Conservation (phyloP, 176 grass and related monocot genomes). For the Eragrostis curvula region DNA sequence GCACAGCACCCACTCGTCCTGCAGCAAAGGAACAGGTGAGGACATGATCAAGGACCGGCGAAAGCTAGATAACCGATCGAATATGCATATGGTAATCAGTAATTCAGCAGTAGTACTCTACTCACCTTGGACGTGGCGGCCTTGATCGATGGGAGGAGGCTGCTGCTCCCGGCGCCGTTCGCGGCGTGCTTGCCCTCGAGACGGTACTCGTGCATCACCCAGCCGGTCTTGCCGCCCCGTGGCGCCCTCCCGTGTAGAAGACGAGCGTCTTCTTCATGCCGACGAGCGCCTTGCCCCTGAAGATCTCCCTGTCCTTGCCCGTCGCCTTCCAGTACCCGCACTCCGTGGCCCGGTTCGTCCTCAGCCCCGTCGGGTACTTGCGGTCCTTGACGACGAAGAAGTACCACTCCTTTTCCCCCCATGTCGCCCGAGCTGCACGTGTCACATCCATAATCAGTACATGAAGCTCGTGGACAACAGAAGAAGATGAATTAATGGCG, state of each 20-base stretch:
- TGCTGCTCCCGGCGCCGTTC: background rate
- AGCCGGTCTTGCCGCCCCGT: constrained; percentile 79
- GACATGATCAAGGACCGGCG: background rate
- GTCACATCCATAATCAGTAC: background rate
- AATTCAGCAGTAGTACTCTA: background rate
- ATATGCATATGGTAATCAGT: background rate
- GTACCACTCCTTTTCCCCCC: constrained; percentile 71
- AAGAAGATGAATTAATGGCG: too few species aligned
- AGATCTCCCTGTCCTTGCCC: constrained; percentile 67
- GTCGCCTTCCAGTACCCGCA: constrained; percentile 78
- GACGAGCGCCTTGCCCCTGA: constrained; percentile 54
- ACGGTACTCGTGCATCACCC: constrained; percentile 97
- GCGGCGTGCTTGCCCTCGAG: constrained; percentile 54
- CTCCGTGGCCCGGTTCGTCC: constrained; percentile 66
- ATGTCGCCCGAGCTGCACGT: constrained; percentile 51
- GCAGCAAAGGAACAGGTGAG: background rate
- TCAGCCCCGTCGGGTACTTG: constrained; percentile 68
- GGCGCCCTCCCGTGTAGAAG: constrained; percentile 85
- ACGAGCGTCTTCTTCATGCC: constrained; percentile 99
- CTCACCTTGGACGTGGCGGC: constrained; percentile 45
- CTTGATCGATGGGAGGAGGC: constrained; percentile 19
- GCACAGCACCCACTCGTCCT: constrained; percentile 74
- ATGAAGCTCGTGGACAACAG: background rate
- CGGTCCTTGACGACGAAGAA: constrained; percentile 70
- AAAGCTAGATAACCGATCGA: background rate